Percentiles rank a stretch among this genome's conserved stretches.
These are phyloP conservation scores for Mikania micrantha DNA, from an alignment of 129 eudicot species.

Conservation along the genomic window DNA sequence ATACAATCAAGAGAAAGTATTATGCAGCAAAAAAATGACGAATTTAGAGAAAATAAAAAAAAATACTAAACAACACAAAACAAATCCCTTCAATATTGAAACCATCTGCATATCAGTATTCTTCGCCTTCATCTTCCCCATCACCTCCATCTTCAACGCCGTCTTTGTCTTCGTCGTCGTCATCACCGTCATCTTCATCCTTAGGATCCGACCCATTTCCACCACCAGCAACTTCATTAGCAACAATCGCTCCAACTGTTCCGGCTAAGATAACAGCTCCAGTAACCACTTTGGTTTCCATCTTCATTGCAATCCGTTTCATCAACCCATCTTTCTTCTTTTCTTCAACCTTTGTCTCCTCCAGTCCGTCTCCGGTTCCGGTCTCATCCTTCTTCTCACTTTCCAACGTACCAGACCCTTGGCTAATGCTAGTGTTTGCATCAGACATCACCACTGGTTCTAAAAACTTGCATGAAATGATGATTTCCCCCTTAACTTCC, in stretches of 20 bases:
- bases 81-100: too few relatives aligned
- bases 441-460: not conserved
- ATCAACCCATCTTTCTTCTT: not conserved
- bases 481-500: not conserved
- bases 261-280: not conserved
- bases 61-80: too few relatives aligned
- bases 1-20: too few relatives aligned
- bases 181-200: not conserved
- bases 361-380: too few relatives aligned
- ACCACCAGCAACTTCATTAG: not conserved
- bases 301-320: not conserved
- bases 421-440: too few relatives aligned
- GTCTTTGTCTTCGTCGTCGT: not conserved
- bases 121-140: not conserved
- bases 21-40: too few relatives aligned
- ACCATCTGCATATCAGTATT: too few relatives aligned
- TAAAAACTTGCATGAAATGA: not conserved
- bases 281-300: not conserved
- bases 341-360: too few relatives aligned
- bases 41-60: too few relatives aligned
- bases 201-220: too few relatives aligned
- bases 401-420: too few relatives aligned
- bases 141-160: not conserved
- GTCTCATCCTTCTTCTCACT: too few relatives aligned
- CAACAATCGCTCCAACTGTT: not conserved